A percentile compares a stretch with the other conserved stretches of the same genome.
Conservation (phyloP, 768 basidiomycete genomes). For the Phylloporus rhodoxanthus region DNA sequence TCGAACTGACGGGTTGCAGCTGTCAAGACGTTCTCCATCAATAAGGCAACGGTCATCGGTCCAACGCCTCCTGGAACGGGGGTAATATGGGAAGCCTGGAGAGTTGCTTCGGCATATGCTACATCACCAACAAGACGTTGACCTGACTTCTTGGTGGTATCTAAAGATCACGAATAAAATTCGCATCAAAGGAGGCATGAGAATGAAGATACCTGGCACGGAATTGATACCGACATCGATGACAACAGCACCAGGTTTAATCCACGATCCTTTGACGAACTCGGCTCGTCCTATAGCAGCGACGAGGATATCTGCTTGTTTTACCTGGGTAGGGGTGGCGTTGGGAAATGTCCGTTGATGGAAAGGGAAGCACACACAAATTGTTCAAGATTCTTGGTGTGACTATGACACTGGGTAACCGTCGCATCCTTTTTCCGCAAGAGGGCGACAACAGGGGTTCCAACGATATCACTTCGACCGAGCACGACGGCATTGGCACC, state of each 20-base stretch:
- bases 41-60: conserved; percentile 98
- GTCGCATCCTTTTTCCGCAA: conserved; percentile 88
- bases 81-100: conserved; percentile 84
- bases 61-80: conserved; percentile 99
- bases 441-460: conserved; percentile 89
- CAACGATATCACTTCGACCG: conserved; percentile 96
- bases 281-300: conserved; percentile 93
- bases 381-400: conserved; percentile 72
- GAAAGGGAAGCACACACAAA: conserved; percentile 48
- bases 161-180: conserved; percentile 33
- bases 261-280: conserved; percentile 88
- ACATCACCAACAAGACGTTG: conserved; percentile 96
- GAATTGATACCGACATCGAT: conserved; percentile 99
- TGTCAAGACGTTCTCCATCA: conserved; percentile 90
- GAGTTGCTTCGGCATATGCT: conserved; percentile 70
- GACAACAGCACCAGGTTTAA: conserved; percentile 91
- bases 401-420: conserved; percentile 95
- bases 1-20: conserved; percentile 82
- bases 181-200: background rate
- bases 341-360: conserved; percentile 7
- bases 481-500: conserved; percentile 88
- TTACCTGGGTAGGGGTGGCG: conserved; percentile 46
- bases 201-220: conserved; percentile 58
- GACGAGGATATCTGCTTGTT: conserved; percentile 86
- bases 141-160: conserved; percentile 88